Evolutionary conservation across 2,329 filamentous ascomycete genomes (phyloP).

Genomic region (Balansia obtecta): DNA sequence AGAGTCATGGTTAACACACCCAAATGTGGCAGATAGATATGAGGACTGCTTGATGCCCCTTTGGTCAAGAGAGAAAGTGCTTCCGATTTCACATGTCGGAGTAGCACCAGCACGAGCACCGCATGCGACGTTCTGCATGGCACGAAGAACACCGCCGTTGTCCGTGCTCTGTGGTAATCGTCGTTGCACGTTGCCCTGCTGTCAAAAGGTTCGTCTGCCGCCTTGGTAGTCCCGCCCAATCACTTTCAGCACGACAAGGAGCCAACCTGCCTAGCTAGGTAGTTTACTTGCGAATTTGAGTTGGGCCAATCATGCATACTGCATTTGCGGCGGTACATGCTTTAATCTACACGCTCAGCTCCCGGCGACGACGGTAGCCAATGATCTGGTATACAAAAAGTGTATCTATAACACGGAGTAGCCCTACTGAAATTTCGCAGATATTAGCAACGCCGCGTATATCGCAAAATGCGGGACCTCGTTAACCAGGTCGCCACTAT

Average conservation of each 20-base stretch:
- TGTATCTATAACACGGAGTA: background rate
- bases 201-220: background rate
- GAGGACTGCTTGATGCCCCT: background rate
- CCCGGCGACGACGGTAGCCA: too few relatives aligned
- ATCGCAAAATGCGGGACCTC: too few relatives aligned
- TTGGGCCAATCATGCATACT: background rate
- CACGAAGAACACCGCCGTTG: too few relatives aligned
- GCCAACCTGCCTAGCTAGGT: too few relatives aligned
- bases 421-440: background rate
- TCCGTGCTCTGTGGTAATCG: slow-evolving; percentile 7
- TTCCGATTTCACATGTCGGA: background rate
- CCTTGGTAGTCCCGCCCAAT: background rate
- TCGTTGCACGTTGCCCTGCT: slow-evolving; percentile 9
- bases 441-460: too few relatives aligned
- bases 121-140: too few relatives aligned
- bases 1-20: background rate
- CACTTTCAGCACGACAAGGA: too few relatives aligned
- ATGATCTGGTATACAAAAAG: too few relatives aligned
- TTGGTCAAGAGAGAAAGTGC: background rate
- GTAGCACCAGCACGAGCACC: background rate
- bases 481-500: too few relatives aligned
- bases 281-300: too few relatives aligned
- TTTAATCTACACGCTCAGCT: background rate
- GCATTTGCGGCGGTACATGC: background rate
- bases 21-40: background rate